Percentiles rank a stretch among this genome's conserved stretches.
Evolutionary conservation across 2,329 filamentous ascomycete species (phyloP).

Genomic region (Stemphylium vesicarium): DNA sequence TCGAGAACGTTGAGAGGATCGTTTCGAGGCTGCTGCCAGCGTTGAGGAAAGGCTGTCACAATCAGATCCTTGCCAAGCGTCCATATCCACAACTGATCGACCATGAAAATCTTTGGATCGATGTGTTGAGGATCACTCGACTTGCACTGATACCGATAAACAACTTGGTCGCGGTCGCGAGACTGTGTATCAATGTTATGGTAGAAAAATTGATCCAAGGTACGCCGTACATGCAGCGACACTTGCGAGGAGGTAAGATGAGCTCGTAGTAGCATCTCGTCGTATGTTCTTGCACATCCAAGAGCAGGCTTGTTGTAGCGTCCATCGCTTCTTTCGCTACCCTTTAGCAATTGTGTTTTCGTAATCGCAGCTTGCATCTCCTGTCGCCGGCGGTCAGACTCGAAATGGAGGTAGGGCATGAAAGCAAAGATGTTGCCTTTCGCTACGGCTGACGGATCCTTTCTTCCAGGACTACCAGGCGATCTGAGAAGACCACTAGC

Average conservation of each 20-base stretch:
- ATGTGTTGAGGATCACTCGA: constrained; percentile 38
- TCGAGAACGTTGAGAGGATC: constrained; percentile 69
- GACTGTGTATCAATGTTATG: constrained; percentile 67
- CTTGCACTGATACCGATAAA: constrained; percentile 64
- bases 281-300: constrained; percentile 42
- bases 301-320: constrained; percentile 24
- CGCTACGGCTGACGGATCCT: constrained; percentile 39
- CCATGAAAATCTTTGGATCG: constrained; percentile 69
- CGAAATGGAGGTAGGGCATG: constrained; percentile 72
- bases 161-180: constrained; percentile 68
- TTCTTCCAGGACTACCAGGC: constrained; percentile 46
- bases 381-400: constrained; percentile 61
- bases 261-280: constrained; percentile 57
- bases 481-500: constrained; percentile 38
- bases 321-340: constrained; percentile 24
- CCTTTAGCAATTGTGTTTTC: constrained; percentile 37
- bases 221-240: constrained; percentile 64
- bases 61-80: constrained; percentile 64
- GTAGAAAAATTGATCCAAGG: constrained; percentile 71
- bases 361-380: constrained; percentile 64
- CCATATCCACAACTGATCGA: constrained; percentile 73
- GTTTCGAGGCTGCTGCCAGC: constrained; percentile 66
- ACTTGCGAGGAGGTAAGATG: constrained; percentile 56
- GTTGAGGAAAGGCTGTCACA: constrained; percentile 64
- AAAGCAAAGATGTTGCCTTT: constrained; percentile 54